Base-by-base conservation (phyloP, 2,329 filamentous ascomycete species). In the Didymella exigua region DNA sequence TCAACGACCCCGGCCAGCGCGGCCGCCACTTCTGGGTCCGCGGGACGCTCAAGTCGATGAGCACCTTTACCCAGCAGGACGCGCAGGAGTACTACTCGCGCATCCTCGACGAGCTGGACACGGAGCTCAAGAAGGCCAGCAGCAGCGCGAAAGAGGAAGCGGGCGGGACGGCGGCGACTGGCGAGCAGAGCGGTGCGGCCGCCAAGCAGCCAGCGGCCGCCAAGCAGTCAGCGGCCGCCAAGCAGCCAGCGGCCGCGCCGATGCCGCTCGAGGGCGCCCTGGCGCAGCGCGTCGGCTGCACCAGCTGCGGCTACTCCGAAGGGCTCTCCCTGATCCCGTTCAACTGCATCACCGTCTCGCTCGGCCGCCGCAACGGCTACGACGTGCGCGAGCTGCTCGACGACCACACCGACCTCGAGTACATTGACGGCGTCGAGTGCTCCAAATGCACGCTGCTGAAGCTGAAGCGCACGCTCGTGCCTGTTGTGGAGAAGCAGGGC, bases 51-150 rank as follows among this genome's bases (percentile, higher is more conserved):
- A 96, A 96, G 75, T 93, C 88, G 9, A 96, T 98, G 88, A 93
- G 89, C 74, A 96, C 90, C 26, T 96, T 90, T 85, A 90, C 96
- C 64, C 95, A 98, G 72, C 95, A 99, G 75, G 95, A 99, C 76
- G 95, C 95, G 5, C 95, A 98, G 71, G 95, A 99, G 74, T 99
- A 98, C 74, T 97, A 90, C 67, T 93, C 91, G 14, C 96, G 93
- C 68, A 82, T 99, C 13, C 76, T 97, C 42, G 91, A 93, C 62
- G 88, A 93, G 65, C 80, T 96, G 24, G 91, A 97, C 67, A 89
- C 88, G 67, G 91, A 96, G 69, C 80, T 91, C 34, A 81, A 40
- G 77, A 77, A 54, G 69, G 74, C 49, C 67, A 72, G 56, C 60
- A 80, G 71, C 73, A 79, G 65, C 71, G 75, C 71, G 71, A 78